Evolutionary conservation across 2,329 filamentous ascomycete genomes (phyloP).

Genomic region (Karstenula rhodostoma): DNA sequence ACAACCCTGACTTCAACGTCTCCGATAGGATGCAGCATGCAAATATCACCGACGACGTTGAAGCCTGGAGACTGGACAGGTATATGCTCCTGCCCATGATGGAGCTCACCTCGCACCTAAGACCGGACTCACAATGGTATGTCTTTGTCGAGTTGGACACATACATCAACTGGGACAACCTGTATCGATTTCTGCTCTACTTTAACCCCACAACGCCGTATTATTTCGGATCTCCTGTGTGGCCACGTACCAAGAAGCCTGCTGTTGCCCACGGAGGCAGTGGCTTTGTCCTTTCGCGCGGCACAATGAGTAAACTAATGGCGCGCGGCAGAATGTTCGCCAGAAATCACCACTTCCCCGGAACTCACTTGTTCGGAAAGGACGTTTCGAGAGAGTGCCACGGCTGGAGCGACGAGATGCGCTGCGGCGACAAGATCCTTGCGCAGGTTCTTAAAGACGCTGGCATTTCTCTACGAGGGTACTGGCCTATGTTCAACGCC

Average conservation of each 20-base stretch:
- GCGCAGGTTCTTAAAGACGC: constrained; percentile 48
- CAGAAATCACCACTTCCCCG: constrained; percentile 40
- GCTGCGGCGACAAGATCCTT: constrained; percentile 46
- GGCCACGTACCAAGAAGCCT: constrained; percentile 37
- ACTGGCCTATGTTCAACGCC: constrained; percentile 58
- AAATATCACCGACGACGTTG: constrained; percentile 47
- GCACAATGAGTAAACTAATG: constrained; percentile 57
- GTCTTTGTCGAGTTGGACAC: constrained; percentile 50
- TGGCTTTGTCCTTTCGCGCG: constrained; percentile 55
- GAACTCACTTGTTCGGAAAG: constrained; percentile 48
- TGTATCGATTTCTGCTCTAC: constrained; percentile 50
- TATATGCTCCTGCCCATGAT: constrained; percentile 67
- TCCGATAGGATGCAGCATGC: constrained; percentile 57
- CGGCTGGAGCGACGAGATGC: constrained; percentile 24
- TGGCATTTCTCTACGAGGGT: constrained; percentile 45
- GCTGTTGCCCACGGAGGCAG: constrained; percentile 55
- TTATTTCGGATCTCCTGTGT: constrained; percentile 53
- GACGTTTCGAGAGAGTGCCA: constrained; percentile 40
- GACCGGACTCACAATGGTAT: constrained; percentile 45
- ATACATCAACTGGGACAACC: constrained; percentile 49
- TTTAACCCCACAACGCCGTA: constrained; percentile 47
- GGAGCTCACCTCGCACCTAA: constrained; percentile 55
- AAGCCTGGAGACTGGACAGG: constrained; percentile 64
- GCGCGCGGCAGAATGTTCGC: constrained; percentile 49
- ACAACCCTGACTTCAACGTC: constrained; percentile 60